Evolutionary conservation across 1,139 yeast genomes (phyloP).

Genomic region (Chernovozyma sophiae-reginae): DNA sequence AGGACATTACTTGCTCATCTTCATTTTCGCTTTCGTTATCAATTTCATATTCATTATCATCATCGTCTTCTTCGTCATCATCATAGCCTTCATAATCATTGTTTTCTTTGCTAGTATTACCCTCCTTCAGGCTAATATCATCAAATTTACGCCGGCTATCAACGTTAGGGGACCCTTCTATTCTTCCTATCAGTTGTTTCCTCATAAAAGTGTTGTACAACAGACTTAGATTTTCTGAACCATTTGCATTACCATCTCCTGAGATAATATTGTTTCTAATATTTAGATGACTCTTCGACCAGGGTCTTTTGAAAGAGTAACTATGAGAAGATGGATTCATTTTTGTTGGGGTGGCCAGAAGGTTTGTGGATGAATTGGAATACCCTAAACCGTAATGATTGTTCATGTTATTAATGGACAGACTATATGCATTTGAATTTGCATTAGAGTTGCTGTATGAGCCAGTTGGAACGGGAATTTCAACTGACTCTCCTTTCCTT

Average conservation of each 20-base stretch:
- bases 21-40: constrained; percentile 41
- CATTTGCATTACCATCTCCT: constrained; percentile 14
- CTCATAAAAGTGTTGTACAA: constrained; percentile 17
- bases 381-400: neutral
- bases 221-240: constrained; percentile 20
- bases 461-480: constrained; percentile 44
- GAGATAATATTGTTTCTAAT: constrained; percentile 14
- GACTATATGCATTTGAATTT: constrained; percentile 2
- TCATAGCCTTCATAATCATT: constrained; percentile 2
- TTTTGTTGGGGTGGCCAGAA: constrained; percentile 5
- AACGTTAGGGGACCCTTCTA: neutral
- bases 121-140: neutral
- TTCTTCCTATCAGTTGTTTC: constrained; percentile 2
- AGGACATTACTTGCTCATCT: constrained; percentile 52
- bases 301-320: constrained; percentile 12
- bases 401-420: constrained; percentile 6
- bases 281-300: constrained; percentile 27
- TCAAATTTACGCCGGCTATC: neutral
- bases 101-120: neutral
- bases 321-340: constrained; percentile 1
- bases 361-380: neutral
- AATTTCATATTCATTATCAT: constrained; percentile 14
- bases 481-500: constrained; percentile 72
- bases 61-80: constrained; percentile 10
- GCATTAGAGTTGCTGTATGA: constrained; percentile 5